Evolutionary conservation across 1,284 basidiomycete genomes (phyloP).

Genomic region (Boletellus dicymbophilus): DNA sequence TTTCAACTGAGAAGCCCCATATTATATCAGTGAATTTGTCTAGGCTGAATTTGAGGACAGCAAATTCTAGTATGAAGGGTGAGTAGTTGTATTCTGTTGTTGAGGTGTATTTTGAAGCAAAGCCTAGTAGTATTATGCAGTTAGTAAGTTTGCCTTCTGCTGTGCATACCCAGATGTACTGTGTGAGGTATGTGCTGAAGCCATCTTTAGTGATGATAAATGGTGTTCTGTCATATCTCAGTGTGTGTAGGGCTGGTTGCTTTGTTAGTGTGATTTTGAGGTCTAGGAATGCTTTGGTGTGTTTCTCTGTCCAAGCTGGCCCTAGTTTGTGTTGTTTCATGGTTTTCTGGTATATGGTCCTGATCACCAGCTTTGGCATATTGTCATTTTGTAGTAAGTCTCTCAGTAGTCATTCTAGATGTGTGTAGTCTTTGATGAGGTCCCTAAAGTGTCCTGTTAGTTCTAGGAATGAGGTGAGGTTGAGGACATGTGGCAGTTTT

Average conservation of each 20-base stretch:
- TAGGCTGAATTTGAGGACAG: constrained; percentile 5
- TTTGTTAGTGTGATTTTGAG: not conserved
- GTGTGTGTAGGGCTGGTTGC: not conserved
- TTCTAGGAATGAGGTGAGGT: not conserved
- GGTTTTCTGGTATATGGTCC: not conserved
- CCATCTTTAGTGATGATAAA: not conserved
- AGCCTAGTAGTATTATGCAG: constrained; percentile 3
- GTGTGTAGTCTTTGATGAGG: not conserved
- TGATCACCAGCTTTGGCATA: too few species aligned
- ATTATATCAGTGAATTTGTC: constrained; percentile 10
- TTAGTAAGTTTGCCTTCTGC: too few species aligned
- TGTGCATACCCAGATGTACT: not conserved
- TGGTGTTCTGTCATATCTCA: not conserved
- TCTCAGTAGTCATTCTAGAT: not conserved
- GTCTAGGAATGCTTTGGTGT: not conserved
- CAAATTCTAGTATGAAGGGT: constrained; percentile 11
- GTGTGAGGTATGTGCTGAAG: not conserved
- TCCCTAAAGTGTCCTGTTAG: not conserved
- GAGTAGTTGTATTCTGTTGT: constrained; percentile 2
- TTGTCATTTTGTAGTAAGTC: not conserved
- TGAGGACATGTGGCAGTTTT: not conserved
- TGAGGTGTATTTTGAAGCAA: constrained; percentile 5
- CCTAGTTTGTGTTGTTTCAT: not conserved
- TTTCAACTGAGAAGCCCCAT: constrained; percentile 1
- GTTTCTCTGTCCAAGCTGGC: not conserved